phyloP scores from a whole-genome alignment of 495 filamentous ascomycete genomes.

The Amphirosellinia nigrospora region DNA sequence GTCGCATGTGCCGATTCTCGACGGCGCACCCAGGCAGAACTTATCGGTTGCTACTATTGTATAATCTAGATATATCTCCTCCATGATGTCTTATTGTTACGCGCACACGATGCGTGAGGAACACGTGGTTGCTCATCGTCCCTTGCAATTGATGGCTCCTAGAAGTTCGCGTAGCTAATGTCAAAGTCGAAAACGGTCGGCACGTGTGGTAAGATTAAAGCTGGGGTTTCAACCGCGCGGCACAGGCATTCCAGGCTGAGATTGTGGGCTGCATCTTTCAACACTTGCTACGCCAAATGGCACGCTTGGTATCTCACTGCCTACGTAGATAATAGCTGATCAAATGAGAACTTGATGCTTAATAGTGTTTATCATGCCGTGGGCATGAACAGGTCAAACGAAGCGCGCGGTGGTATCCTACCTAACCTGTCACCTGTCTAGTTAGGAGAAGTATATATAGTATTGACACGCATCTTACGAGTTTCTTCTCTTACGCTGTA shows the following conservation, averaged over 20 bases:
- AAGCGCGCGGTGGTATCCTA: background rate
- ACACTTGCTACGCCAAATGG: background rate
- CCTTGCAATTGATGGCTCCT: background rate
- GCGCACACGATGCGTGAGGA: background rate
- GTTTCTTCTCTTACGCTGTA: background rate
- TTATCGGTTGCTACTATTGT: background rate
- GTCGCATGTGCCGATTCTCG: background rate
- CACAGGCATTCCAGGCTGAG: background rate
- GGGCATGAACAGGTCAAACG: background rate
- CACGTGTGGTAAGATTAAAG: background rate
- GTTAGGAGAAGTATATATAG: background rate
- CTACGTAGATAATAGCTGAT: background rate
- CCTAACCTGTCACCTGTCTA: background rate
- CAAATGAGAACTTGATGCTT: background rate
- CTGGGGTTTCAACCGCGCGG: slow-evolving; percentile 17
- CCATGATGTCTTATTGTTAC: background rate
- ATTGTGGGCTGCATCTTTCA: background rate
- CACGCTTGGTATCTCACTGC: background rate
- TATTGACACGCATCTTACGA: background rate
- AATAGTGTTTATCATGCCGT: background rate
- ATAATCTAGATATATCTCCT: background rate
- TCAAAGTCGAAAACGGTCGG: background rate
- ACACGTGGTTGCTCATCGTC: background rate
- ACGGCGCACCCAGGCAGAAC: background rate
- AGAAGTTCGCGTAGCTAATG: background rate